Conservation (phyloP, 805 yeast species). For the Saturnispora kantuleensis region DNA sequence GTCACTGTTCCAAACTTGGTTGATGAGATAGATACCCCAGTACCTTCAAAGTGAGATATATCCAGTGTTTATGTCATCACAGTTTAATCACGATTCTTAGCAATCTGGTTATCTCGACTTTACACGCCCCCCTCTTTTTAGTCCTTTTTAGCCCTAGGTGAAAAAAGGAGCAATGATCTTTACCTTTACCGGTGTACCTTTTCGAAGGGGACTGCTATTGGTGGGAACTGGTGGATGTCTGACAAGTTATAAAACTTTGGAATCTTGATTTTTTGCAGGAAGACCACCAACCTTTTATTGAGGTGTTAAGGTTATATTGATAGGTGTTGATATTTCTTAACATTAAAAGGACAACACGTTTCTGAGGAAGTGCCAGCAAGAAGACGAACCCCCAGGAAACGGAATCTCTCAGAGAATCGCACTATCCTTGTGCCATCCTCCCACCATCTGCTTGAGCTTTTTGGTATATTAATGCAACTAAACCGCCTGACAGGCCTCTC, state of each 20-base stretch:
- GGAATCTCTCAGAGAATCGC: too few relatives aligned
- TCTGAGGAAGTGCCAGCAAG: too few relatives aligned
- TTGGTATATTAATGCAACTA: too few relatives aligned
- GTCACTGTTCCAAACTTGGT: slow-evolving; percentile 99
- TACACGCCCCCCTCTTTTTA: slow-evolving; percentile 13
- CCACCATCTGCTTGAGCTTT: too few relatives aligned
- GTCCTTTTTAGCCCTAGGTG: slow-evolving; percentile 13
- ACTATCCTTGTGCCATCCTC: too few relatives aligned
- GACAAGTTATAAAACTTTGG: slow-evolving; percentile 63
- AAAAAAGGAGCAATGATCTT: slow-evolving; percentile 99
- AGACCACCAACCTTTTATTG: neutral
- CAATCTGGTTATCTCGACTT: slow-evolving; percentile 74
- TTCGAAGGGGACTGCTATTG: slow-evolving; percentile 77
- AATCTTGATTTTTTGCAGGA: neutral
- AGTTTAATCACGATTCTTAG: slow-evolving; percentile 81
- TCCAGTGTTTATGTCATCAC: slow-evolving; percentile 36
- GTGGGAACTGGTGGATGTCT: slow-evolving; percentile 99
- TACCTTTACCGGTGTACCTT: slow-evolving; percentile 78
- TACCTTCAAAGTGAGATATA: slow-evolving; percentile 64
- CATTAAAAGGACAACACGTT: neutral
- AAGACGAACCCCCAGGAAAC: too few relatives aligned
- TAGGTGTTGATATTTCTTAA: slow-evolving; percentile 3
- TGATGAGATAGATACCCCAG: slow-evolving; percentile 91
- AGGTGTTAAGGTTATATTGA: slow-evolving; percentile 3
- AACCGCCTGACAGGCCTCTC: too few relatives aligned